Conservation (phyloP, 805 yeast genomes). For the Yamadazyma insecticola region DNA sequence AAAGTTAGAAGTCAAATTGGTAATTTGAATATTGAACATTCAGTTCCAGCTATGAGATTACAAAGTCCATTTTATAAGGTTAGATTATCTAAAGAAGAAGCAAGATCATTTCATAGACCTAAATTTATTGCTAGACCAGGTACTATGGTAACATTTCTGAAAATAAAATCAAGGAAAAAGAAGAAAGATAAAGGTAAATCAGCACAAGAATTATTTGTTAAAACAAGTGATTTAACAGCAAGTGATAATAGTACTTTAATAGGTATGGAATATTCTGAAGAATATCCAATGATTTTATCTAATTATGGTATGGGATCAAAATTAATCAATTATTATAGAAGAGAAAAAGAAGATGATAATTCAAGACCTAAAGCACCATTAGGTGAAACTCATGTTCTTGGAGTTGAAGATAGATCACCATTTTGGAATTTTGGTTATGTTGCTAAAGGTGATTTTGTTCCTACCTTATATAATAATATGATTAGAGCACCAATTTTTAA, state of each 20-base stretch:
- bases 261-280: slow-evolving; percentile 86
- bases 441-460: slow-evolving; percentile 89
- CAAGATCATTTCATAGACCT: slow-evolving; percentile 79
- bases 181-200: slow-evolving; percentile 88
- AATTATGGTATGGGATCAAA: slow-evolving; percentile 96
- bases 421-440: slow-evolving; percentile 99
- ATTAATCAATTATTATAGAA: slow-evolving; percentile 87
- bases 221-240: slow-evolving; percentile 69
- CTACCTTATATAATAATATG: slow-evolving; percentile 89
- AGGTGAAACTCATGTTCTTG: slow-evolving; percentile 94
- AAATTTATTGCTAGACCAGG: slow-evolving; percentile 74
- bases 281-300: slow-evolving; percentile 74
- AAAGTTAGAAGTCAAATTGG: slow-evolving; percentile 92
- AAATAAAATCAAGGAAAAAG: slow-evolving; percentile 71
- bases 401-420: slow-evolving; percentile 94
- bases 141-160: slow-evolving; percentile 68
- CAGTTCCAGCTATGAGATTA: slow-evolving; percentile 78
- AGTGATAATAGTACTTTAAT: slow-evolving; percentile 80
- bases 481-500: slow-evolving; percentile 87
- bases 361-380: slow-evolving; percentile 81
- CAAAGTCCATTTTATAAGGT: slow-evolving; percentile 93
- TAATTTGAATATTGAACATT: slow-evolving; percentile 84
- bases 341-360: slow-evolving; percentile 72
- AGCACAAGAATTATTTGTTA: slow-evolving; percentile 64
- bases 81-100: slow-evolving; percentile 56